phyloP scores from a whole-genome alignment of 2,329 filamentous ascomycete species.

The Calonectria hongkongensis region DNA sequence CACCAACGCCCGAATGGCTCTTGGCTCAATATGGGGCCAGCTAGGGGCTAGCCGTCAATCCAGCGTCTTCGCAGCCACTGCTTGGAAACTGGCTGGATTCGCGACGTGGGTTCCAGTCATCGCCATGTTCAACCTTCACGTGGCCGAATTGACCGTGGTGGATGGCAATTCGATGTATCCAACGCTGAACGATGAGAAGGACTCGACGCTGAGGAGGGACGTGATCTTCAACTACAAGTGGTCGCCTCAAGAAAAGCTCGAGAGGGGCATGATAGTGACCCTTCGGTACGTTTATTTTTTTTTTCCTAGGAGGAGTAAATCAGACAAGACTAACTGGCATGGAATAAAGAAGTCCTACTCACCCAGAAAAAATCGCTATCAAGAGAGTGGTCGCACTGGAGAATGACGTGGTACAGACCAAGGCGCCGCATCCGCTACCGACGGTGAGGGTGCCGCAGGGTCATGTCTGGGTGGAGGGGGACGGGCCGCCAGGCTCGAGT shows the following conservation, averaged over 20 bases:
- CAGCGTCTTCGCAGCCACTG: slow-evolving; percentile 59
- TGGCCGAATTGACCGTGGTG: slow-evolving; percentile 75
- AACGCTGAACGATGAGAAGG: slow-evolving; percentile 80
- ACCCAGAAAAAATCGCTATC: slow-evolving; percentile 81
- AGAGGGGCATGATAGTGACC: slow-evolving; percentile 84
- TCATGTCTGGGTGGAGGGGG: slow-evolving; percentile 97
- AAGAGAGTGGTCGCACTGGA: slow-evolving; percentile 90
- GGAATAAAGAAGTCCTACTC: slow-evolving; percentile 77
- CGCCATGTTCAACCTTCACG: slow-evolving; percentile 76
- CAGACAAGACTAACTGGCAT: slow-evolving; percentile 6
- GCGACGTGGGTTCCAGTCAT: slow-evolving; percentile 78
- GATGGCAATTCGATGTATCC: slow-evolving; percentile 85
- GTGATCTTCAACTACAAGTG: slow-evolving; percentile 76
- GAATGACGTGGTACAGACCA: slow-evolving; percentile 84
- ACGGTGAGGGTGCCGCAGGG: slow-evolving; percentile 83
- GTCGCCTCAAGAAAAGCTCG: slow-evolving; percentile 73
- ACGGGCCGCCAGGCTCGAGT: slow-evolving; percentile 82
- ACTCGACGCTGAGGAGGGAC: slow-evolving; percentile 73
- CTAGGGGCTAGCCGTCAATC: slow-evolving; percentile 49
- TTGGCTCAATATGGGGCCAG: slow-evolving; percentile 61
- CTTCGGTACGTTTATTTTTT: slow-evolving; percentile 70
- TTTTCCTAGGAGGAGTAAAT: not conserved
- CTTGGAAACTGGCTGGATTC: slow-evolving; percentile 70
- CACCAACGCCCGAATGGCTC: slow-evolving; percentile 56
- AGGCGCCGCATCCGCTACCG: slow-evolving; percentile 74